Evolutionary conservation across 331 rosid species (phyloP).

Genomic region (Pyrus hybrid): DNA sequence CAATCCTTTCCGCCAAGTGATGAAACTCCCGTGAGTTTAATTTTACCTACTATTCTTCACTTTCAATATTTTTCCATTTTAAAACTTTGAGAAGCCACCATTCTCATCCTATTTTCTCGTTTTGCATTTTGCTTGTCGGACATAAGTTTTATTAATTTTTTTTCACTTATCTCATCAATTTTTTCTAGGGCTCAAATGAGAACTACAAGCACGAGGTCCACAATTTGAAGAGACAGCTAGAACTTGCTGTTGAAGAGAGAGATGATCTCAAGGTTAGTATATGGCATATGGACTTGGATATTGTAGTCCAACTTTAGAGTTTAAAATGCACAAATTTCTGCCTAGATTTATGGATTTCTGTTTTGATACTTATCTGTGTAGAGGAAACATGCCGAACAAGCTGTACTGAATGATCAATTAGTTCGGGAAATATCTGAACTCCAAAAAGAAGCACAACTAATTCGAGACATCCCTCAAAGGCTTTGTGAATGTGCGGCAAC

Average conservation of each 20-base stretch:
- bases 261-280: slow-evolving; percentile 65
- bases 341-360: background rate
- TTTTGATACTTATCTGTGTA: slow-evolving; percentile 15
- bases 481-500: slow-evolving; percentile 42
- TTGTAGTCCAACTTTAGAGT: too few relatives aligned
- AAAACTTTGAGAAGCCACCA: background rate
- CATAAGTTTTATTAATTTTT: slow-evolving; percentile 4
- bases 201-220: slow-evolving; percentile 43
- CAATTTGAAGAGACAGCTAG: slow-evolving; percentile 52
- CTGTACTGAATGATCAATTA: slow-evolving; percentile 31
- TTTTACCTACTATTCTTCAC: background rate
- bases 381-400: slow-evolving; percentile 59
- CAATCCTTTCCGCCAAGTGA: slow-evolving; percentile 63
- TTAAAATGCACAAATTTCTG: background rate
- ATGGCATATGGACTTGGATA: background rate
- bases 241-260: slow-evolving; percentile 53
- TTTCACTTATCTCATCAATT: slow-evolving; percentile 12
- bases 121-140: background rate
- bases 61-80: background rate
- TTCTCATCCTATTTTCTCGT: background rate
- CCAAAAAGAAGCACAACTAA: slow-evolving; percentile 40
- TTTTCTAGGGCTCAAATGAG: slow-evolving; percentile 40
- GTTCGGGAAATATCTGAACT: slow-evolving; percentile 33
- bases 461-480: slow-evolving; percentile 40
- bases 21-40: slow-evolving; percentile 50